A percentile compares a stretch with the other conserved stretches of the same genome.
These are phyloP conservation scores for Aegle marmelos DNA, from an alignment of 345 rosid genomes.

Conservation along the genomic window DNA sequence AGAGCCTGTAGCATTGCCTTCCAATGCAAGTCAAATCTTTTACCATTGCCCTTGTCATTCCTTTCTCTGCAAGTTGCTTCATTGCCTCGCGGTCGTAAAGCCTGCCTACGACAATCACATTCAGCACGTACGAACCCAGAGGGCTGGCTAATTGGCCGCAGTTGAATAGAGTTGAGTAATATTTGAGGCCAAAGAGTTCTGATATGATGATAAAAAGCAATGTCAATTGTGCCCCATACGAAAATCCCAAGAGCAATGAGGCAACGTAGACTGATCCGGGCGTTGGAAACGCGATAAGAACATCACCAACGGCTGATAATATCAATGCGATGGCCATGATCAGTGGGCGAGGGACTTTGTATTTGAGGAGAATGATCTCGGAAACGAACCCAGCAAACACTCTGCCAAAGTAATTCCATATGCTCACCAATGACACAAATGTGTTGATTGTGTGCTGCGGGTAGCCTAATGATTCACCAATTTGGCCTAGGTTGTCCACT, in stretches of 20 bases:
- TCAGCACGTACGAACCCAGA: conserved; percentile 53
- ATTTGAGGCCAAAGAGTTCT: conserved; percentile 60
- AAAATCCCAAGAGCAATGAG: conserved; percentile 50
- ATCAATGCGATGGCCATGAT: conserved; percentile 41
- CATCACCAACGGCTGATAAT: conserved; percentile 42
- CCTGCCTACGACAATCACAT: conserved; percentile 45
- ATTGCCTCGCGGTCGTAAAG: conserved; percentile 52
- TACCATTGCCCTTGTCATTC: conserved; percentile 22
- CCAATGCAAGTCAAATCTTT: conserved; percentile 47
- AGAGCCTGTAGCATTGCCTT: conserved; percentile 41
- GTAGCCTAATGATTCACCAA: conserved; percentile 55
- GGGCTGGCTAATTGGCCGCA: conserved; percentile 62
- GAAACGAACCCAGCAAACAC: conserved; percentile 50
- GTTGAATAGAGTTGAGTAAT: conserved; percentile 56
- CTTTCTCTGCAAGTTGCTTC: conserved; percentile 39
- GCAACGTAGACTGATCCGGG: conserved; percentile 45
- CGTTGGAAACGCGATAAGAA: conserved; percentile 40
- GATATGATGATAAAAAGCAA: conserved; percentile 56
- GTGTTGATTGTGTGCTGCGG: conserved; percentile 37
- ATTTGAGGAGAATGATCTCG: conserved; percentile 37
- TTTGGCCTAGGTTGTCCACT: conserved; percentile 64
- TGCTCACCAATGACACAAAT: conserved; percentile 56
- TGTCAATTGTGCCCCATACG: conserved; percentile 54
- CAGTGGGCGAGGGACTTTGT: conserved; percentile 46
- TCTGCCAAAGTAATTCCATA: conserved; percentile 62